A percentile compares a stretch with the other conserved stretches of the same genome.
phyloP scores from a whole-genome alignment of 169 alveolate species.

The Cryptosporidium ubiquitum region DNA sequence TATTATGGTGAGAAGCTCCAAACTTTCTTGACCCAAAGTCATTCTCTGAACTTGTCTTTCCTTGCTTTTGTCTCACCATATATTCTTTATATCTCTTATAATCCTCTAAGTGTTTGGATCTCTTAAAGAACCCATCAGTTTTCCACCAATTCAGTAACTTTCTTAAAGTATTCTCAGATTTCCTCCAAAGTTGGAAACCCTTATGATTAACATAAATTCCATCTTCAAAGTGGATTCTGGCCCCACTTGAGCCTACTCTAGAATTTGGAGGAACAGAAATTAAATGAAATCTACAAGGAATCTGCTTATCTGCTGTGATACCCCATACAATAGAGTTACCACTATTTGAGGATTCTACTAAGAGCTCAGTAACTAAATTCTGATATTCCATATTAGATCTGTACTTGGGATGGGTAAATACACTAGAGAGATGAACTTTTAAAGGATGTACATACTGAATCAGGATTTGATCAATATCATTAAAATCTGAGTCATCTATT shows the following conservation, averaged over 20 bases:
- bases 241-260: conserved; percentile 70
- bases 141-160: conserved; percentile 71
- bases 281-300: conserved; percentile 73
- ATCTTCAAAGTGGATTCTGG: conserved; percentile 69
- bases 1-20: neutral
- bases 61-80: conserved; percentile 70
- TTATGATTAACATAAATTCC: conserved; percentile 48
- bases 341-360: conserved; percentile 54
- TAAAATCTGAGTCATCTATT: conserved; percentile 51
- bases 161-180: conserved; percentile 53
- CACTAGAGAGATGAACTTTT: conserved; percentile 48
- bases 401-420: conserved; percentile 50
- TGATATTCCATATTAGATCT: conserved; percentile 70
- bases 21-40: neutral
- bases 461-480: conserved; percentile 58
- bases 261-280: conserved; percentile 70
- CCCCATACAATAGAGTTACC: conserved; percentile 75
- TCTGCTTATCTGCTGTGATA: conserved; percentile 53
- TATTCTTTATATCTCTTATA: conserved; percentile 55
- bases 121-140: conserved; percentile 66
- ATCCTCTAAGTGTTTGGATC: conserved; percentile 42
- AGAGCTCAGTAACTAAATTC: conserved; percentile 41
- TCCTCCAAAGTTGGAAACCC: conserved; percentile 69
- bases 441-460: conserved; percentile 72
- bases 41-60: neutral